Evolutionary conservation across 108 stramenopile species (phyloP), one percentile per base, ranked within the genome.

Genomic region (Skeletonema costatum): DNA sequence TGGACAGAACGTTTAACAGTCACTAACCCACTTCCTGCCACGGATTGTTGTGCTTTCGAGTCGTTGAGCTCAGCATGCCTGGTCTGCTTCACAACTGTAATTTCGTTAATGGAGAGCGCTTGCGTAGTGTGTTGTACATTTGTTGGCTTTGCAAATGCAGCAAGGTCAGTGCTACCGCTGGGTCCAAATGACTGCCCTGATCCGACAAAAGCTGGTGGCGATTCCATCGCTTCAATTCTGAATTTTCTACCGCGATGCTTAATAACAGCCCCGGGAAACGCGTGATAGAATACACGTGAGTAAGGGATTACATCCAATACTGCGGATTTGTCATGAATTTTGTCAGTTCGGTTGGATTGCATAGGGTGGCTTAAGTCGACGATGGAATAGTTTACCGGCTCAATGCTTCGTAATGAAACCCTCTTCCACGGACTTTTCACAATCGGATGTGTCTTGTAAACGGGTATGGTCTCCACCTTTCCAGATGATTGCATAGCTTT

Each of bases 241-340:
- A 89, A 97, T 42, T 80, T 78, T n/a, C 74, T 66, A 9, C 90
- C 90, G 19, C 93, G 74, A 80, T 93, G 90, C 72, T 86, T 92
- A 19, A 95, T 95, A 2, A 97, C 84, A 10, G 97, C 94, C 0
- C 97, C 97, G 13, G 92, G 94, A 76, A 88, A 92, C 12, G 91
- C 87, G 71, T 96, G 91, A 65, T 92, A 97, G 62, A 95, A 92
- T 12, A 95, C 87, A 19, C 83, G 68, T 25, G 90, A 91, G 68
- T 92, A 95, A 0, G 93, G 93, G 32, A 95, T 86, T 5, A 85
- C 84, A 48, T 95, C 93, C 71, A 95, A 21, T 0, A 95, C 74
- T n/a, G 91, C 91, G 5, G 69, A 77, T 74, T 87, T 84, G 70
- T 90, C 75, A 31, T 84, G 73, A 25, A 91, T 69, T 33, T 75